phyloP scores from a whole-genome alignment of 75 land plant species.

The Picea sitchensis region DNA sequence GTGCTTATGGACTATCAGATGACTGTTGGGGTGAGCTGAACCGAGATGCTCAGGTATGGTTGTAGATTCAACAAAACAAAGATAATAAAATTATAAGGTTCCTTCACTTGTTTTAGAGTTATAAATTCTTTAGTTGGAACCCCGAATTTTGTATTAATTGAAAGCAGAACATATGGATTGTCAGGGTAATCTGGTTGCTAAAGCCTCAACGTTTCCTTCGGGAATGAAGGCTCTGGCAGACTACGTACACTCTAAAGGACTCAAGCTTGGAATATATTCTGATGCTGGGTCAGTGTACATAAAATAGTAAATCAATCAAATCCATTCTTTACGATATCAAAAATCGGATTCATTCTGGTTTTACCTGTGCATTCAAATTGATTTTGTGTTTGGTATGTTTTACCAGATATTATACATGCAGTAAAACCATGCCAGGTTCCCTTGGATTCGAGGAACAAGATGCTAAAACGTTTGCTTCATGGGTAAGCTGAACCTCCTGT shows the following conservation, averaged over 20 bases:
- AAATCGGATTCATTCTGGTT: neutral
- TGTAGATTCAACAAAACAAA: neutral
- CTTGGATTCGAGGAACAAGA: constrained; percentile 51
- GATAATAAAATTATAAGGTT: neutral
- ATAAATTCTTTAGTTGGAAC: neutral
- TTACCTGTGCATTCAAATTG: too few relatives aligned
- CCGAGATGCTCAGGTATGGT: constrained; percentile 33
- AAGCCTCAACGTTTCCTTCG: constrained; percentile 72
- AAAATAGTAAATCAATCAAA: constrained; percentile 10
- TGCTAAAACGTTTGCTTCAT: constrained; percentile 57
- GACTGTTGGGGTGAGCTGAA: constrained; percentile 57
- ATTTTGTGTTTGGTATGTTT: neutral
- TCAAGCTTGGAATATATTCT: constrained; percentile 88
- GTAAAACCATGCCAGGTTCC: constrained; percentile 54
- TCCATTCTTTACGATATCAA: neutral
- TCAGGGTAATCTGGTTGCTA: constrained; percentile 74
- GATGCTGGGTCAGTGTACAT: constrained; percentile 68
- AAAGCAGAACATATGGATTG: neutral
- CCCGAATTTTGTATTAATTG: too few relatives aligned
- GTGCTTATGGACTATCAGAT: constrained; percentile 17
- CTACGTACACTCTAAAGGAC: constrained; percentile 81
- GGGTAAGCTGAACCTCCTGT: constrained; percentile 25
- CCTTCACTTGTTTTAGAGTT: neutral
- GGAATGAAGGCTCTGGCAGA: constrained; percentile 92
- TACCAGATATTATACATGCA: constrained; percentile 21